These are phyloP conservation scores for Paraphaeosphaeria minitans DNA, from an alignment of 2,329 filamentous ascomycete genomes.

Conservation along the genomic window DNA sequence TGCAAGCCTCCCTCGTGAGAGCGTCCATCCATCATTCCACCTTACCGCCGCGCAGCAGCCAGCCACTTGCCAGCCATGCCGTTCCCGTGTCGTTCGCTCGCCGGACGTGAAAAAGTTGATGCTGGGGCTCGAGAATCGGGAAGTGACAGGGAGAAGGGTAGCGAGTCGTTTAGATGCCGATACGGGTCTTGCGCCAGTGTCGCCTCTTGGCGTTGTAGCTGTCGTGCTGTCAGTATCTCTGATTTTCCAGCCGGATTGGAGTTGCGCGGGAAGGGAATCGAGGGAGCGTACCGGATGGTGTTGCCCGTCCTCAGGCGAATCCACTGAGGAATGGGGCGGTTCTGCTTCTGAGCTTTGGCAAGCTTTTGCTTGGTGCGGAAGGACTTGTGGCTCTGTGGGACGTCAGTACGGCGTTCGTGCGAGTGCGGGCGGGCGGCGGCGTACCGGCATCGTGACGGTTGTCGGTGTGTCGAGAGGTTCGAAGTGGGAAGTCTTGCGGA, in stretches of 20 bases:
- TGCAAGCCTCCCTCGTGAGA: constrained; percentile 6
- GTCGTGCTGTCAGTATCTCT: constrained; percentile 29
- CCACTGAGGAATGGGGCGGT: constrained; percentile 99
- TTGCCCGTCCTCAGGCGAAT: constrained; percentile 98
- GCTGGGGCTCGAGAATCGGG: constrained; percentile 37
- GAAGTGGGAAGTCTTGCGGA: constrained; percentile 35
- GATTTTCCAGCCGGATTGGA: neutral
- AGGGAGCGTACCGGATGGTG: constrained; percentile 88
- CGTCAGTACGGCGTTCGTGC: constrained; percentile 17
- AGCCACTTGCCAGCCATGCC: constrained; percentile 22
- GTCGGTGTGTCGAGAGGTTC: constrained; percentile 42
- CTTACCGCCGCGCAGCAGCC: constrained; percentile 4
- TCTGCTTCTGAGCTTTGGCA: constrained; percentile 99
- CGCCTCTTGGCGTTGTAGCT: constrained; percentile 99
- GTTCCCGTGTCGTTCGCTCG: constrained; percentile 40
- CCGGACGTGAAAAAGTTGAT: constrained; percentile 28
- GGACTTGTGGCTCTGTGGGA: constrained; percentile 91
- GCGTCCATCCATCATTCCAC: constrained; percentile 3
- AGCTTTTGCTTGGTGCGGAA: constrained; percentile 99
- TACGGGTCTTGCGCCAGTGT: constrained; percentile 99
- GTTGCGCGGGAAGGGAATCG: neutral
- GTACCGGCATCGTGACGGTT: constrained; percentile 49
- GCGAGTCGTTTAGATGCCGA: constrained; percentile 86
- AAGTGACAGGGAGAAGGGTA: constrained; percentile 43
- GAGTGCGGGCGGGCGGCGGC: constrained; percentile 17